Conservation (phyloP, 306 rosid species). For the Ammopiptanthus mongolicus region DNA sequence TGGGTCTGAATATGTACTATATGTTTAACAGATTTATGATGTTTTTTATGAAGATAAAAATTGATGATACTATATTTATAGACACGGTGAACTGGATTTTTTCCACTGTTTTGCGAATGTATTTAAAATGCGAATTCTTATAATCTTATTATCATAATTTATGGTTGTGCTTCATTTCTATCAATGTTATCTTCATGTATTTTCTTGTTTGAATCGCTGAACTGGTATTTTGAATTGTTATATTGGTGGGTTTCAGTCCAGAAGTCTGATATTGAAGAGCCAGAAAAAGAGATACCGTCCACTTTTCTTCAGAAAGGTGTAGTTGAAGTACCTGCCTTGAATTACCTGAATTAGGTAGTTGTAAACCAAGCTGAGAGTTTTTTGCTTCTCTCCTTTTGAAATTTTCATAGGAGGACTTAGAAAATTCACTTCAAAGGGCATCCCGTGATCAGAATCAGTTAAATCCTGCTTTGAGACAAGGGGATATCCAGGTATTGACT, state of each 20-base stretch:
- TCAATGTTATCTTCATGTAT: background rate
- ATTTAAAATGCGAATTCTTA: background rate
- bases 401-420: conserved; percentile 76
- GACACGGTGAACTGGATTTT: background rate
- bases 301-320: conserved; percentile 86
- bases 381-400: conserved; percentile 8
- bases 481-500: conserved; percentile 76
- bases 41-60: background rate
- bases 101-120: background rate
- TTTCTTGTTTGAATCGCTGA: conserved; percentile 7
- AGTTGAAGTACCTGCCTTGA: conserved; percentile 18
- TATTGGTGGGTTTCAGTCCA: conserved; percentile 55
- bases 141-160: conserved; percentile 3
- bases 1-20: background rate
- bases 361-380: conserved; percentile 11
- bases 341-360: conserved; percentile 1
- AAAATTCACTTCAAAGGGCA: conserved; percentile 62
- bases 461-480: conserved; percentile 56
- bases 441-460: conserved; percentile 58
- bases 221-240: conserved; percentile 19
- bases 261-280: conserved; percentile 71
- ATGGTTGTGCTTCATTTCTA: conserved; percentile 14
- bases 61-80: background rate
- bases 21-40: background rate
- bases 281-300: conserved; percentile 86